These are phyloP conservation scores for Fusarium pseudonygamai DNA, from an alignment of 2,329 filamentous ascomycete genomes.

Conservation along the genomic window DNA sequence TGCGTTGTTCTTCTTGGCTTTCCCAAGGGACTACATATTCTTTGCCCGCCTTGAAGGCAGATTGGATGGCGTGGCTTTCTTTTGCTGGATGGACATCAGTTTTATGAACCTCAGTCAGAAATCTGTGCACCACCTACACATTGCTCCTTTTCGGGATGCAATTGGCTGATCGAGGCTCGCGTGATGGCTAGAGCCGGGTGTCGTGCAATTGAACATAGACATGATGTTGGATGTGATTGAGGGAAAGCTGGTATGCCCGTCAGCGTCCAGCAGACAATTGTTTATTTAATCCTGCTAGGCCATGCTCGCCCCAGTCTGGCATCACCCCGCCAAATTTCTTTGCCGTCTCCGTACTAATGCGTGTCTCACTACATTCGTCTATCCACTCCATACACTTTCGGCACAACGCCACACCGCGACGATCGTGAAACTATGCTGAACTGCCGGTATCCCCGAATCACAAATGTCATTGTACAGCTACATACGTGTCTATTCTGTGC, in stretches of 20 bases:
- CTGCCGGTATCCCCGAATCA: not conserved
- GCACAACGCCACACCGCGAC: not conserved
- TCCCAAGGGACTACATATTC: slow-evolving; percentile 12
- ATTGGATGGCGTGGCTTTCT: not conserved
- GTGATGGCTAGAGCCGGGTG: not conserved
- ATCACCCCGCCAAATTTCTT: not conserved
- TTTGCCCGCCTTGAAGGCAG: slow-evolving; percentile 3
- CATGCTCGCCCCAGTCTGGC: not conserved
- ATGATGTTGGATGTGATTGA: not conserved
- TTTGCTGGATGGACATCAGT: not conserved
- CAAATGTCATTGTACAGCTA: not conserved
- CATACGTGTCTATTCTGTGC: not conserved
- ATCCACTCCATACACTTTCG: not conserved
- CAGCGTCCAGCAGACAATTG: not conserved
- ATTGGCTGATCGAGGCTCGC: not conserved
- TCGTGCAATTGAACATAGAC: not conserved
- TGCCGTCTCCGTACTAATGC: not conserved
- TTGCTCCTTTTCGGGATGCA: not conserved
- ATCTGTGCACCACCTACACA: not conserved
- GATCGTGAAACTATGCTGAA: not conserved
- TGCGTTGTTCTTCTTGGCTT: not conserved
- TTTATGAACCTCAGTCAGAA: rapidly evolving
- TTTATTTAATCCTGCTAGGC: not conserved
- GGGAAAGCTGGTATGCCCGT: not conserved
- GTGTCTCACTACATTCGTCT: slow-evolving; percentile 9